Conservation (phyloP, 2,329 filamentous ascomycete genomes). For the Botrytis deweyae region DNA sequence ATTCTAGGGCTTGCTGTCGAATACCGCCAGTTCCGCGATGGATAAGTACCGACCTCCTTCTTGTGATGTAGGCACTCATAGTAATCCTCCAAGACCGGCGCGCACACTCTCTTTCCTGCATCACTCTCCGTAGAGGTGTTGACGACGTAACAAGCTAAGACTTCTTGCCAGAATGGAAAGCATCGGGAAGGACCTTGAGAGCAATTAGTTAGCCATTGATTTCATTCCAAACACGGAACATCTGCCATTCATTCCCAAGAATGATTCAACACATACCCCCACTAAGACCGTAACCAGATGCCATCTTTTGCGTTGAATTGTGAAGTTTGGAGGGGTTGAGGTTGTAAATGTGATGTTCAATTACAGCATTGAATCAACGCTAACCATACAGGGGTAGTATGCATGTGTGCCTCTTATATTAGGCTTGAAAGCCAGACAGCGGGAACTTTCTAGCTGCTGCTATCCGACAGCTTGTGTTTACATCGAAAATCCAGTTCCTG, state of each 20-base stretch:
- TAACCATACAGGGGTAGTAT: slow-evolving; percentile 6
- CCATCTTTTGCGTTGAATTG: slow-evolving; percentile 52
- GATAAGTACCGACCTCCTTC: slow-evolving; percentile 76
- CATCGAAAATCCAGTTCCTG: not conserved
- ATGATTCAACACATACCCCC: slow-evolving; percentile 61
- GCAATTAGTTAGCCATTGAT: slow-evolving; percentile 32
- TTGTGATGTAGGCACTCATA: slow-evolving; percentile 98
- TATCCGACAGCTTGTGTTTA: not conserved
- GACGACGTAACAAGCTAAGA: slow-evolving; percentile 96
- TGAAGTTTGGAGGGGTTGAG: slow-evolving; percentile 22
- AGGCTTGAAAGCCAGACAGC: not conserved
- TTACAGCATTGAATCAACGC: slow-evolving; percentile 2
- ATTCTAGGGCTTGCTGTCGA: not conserved
- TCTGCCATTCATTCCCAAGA: not conserved
- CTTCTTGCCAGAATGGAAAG: slow-evolving; percentile 99
- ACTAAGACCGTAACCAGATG: slow-evolving; percentile 78
- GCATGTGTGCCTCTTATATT: not conserved
- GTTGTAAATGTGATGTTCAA: slow-evolving; percentile 33
- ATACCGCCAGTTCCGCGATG: not conserved
- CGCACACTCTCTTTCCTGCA: slow-evolving; percentile 84
- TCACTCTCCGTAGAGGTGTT: slow-evolving; percentile 80
- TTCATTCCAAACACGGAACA: not conserved
- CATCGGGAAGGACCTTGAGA: slow-evolving; percentile 59
- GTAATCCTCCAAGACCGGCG: slow-evolving; percentile 86
- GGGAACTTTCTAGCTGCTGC: slow-evolving; percentile 22